Conservation (phyloP, 2,329 filamentous ascomycete species). For the Bipolaris gigantea region DNA sequence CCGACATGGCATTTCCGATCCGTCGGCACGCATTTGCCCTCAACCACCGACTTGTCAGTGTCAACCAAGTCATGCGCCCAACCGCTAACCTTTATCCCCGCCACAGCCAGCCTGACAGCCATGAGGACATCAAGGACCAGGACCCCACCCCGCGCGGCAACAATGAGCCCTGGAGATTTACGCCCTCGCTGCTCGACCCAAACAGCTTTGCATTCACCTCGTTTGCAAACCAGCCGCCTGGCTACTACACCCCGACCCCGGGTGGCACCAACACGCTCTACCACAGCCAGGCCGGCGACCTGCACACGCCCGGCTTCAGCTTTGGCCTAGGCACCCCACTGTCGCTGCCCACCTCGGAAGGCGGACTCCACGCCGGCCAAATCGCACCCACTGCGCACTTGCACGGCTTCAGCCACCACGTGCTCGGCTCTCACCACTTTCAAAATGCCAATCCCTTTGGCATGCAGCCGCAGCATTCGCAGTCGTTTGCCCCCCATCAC, state of each 20-base stretch:
- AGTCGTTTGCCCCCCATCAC: conserved; percentile 72
- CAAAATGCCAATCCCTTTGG: conserved; percentile 72
- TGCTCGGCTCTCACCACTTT: conserved; percentile 50
- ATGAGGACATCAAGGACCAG: conserved; percentile 67
- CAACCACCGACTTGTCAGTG: conserved; percentile 3
- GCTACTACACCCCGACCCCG: conserved; percentile 86
- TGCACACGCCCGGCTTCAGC: conserved; percentile 78
- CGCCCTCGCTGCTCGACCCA: conserved; percentile 84
- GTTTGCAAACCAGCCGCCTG: conserved; percentile 77
- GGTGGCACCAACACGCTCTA: conserved; percentile 79
- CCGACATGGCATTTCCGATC: conserved; percentile 5
- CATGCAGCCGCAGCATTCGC: conserved; percentile 50
- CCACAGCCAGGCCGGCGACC: conserved; percentile 79
- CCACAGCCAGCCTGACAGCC: conserved; percentile 50
- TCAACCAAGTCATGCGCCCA: not conserved
- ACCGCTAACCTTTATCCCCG: not conserved
- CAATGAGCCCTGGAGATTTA: conserved; percentile 83
- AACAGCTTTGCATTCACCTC: conserved; percentile 78
- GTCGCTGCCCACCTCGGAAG: conserved; percentile 74
- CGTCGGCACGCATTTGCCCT: conserved; percentile 5
- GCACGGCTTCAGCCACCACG: conserved; percentile 62
- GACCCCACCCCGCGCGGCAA: conserved; percentile 81
- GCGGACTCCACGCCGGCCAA: conserved; percentile 62
- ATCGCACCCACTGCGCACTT: conserved; percentile 56
- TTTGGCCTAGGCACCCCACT: conserved; percentile 79